Conservation (phyloP, 2,329 filamentous ascomycete species). For the Pseudogymnoascus sp. region DNA sequence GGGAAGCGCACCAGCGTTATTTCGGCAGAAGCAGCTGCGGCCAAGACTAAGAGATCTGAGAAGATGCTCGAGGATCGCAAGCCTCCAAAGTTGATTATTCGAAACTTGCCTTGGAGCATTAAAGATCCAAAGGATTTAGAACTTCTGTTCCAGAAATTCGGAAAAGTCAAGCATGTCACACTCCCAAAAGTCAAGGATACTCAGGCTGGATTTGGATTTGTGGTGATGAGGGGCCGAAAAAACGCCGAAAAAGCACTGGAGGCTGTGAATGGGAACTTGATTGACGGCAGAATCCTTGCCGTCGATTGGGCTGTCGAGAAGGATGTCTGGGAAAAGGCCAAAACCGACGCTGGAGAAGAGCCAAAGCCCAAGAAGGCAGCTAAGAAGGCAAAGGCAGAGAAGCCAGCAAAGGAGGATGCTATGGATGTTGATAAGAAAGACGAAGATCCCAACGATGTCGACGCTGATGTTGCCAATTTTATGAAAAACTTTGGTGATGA, state of each 20-base stretch:
- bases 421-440: constrained; percentile 27
- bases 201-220: constrained; percentile 85
- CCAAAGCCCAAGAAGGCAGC: constrained; percentile 30
- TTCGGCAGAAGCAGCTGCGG: constrained; percentile 34
- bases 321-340: constrained; percentile 68
- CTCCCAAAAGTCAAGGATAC: constrained; percentile 67
- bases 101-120: constrained; percentile 94
- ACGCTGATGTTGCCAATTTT: constrained; percentile 25
- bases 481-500: constrained; percentile 30
- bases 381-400: constrained; percentile 22
- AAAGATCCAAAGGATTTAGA: constrained; percentile 77
- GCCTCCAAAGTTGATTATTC: constrained; percentile 74
- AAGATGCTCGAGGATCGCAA: constrained; percentile 54
- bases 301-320: constrained; percentile 98
- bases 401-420: constrained; percentile 30
- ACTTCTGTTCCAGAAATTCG: constrained; percentile 76
- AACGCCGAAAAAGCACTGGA: constrained; percentile 87
- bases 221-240: constrained; percentile 78
- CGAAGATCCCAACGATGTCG: constrained; percentile 35
- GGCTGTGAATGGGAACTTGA: constrained; percentile 78
- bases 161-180: constrained; percentile 83
- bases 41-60: constrained; percentile 52
- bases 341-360: constrained; percentile 34
- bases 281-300: constrained; percentile 81
- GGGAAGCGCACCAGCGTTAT: constrained; percentile 31